Base-by-base conservation (phyloP, 1,284 basidiomycete genomes). In the Ceratorhiza oryzae-sativae region DNA sequence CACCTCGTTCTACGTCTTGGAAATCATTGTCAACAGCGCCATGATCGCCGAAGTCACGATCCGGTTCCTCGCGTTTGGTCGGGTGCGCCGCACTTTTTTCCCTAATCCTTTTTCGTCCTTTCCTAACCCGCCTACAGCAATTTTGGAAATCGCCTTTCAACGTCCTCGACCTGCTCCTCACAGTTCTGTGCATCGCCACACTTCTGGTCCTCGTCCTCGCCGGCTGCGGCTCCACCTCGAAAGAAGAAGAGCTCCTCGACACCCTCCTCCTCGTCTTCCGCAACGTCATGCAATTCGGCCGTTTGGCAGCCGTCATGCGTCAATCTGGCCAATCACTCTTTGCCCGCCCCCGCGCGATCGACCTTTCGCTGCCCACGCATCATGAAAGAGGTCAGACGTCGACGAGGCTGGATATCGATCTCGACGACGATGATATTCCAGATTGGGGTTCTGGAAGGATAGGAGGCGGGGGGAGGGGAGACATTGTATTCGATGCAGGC, bases 71-170 rank as follows among this genome's bases (percentile, higher is more conserved):
- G 95, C 95, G 0, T 92, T 97, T 77, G 95, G 95, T 74, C 86
- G 88, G 80, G 95, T 97, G 77, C 25, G 68, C 46, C 49, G 8
- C 77, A 90, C 82, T 23, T 55, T 1, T n/a, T 42, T 46, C 58
- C 41, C 42, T 75, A 45, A 27, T 23, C 20, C 5, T 27, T 27
- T 45, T 63, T 65, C 49, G 34, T 32, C 18, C 45, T 65, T 12
- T 30, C 45, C 23, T 45, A n/a, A 13, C 36, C 25, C 71, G 25
- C 39, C 36, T 23, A 13, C 77, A 97, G 95, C 93, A 95, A 93
- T 97, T 97, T 83, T 97, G 95, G 89, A 91, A 90, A 80, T 95
- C 95, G 18, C 88, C 90, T 15, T 94, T 93, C 82, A 97, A 97
- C 80, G 83, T 94, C 46, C 84, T 95, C 77, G 95, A 97, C 80